Conservation (phyloP, 1,284 basidiomycete genomes). For the Melampsora americana region DNA sequence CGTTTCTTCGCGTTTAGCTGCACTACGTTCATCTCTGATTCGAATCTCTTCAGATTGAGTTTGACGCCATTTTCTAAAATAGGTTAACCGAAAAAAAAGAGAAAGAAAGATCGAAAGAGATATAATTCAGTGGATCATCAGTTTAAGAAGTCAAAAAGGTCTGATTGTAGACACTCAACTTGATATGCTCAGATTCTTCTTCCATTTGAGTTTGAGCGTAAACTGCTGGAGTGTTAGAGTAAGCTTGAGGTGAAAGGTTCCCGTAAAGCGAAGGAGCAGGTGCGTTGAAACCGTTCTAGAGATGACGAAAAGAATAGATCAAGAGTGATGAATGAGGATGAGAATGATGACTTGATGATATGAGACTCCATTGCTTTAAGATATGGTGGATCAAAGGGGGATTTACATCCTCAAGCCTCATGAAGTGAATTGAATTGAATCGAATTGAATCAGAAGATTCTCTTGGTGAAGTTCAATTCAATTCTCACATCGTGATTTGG, state of each 20-base stretch:
- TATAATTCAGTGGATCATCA: no score
- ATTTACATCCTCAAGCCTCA: background rate
- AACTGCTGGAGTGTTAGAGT: slow-evolving; percentile 32
- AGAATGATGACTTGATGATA: slow-evolving; percentile 3
- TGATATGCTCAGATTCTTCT: slow-evolving; percentile 85
- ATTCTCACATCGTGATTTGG: background rate
- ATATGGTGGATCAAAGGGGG: background rate
- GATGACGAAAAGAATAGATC: slow-evolving; percentile 52
- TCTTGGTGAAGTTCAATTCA: background rate
- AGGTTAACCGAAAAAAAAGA: no score
- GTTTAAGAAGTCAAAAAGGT: no score
- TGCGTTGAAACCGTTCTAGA: slow-evolving; percentile 59
- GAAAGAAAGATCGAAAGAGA: no score
- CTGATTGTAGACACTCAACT: slow-evolving; percentile 59
- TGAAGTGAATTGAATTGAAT: no score
- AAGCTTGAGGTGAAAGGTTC: slow-evolving; percentile 52
- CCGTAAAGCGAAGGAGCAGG: slow-evolving; percentile 62
- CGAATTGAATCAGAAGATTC: background rate
- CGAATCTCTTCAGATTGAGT: slow-evolving; percentile 81
- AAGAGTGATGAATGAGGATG: background rate
- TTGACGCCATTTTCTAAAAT: slow-evolving; percentile 79
- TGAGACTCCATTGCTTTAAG: background rate
- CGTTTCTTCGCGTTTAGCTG: slow-evolving; percentile 76
- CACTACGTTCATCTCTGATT: slow-evolving; percentile 72
- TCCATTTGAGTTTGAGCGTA: slow-evolving; percentile 56